Evolutionary conservation across 768 basidiomycete species (phyloP).

Genomic region (Lactifluus pinguis): DNA sequence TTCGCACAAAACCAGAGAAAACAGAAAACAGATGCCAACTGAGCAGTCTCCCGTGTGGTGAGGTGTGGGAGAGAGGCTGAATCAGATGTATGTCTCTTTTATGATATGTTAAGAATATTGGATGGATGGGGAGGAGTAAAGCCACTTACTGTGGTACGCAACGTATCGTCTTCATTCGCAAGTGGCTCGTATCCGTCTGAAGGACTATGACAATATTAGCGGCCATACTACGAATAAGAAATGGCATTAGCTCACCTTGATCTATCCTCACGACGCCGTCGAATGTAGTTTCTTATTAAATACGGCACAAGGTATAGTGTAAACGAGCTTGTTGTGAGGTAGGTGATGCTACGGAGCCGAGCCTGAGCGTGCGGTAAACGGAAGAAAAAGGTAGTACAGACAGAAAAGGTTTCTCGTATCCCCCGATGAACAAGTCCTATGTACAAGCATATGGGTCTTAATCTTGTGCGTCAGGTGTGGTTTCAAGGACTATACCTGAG

Average conservation of each 20-base stretch:
- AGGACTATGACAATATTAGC: slow-evolving; percentile 11
- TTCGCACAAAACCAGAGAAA: slow-evolving; percentile 93
- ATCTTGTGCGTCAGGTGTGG: background rate
- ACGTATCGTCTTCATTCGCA: slow-evolving; percentile 18
- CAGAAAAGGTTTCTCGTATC: slow-evolving; percentile 90
- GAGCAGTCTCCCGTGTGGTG: slow-evolving; percentile 60
- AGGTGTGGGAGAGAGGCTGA: slow-evolving; percentile 32
- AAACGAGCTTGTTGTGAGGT: slow-evolving; percentile 88
- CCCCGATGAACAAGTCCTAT: slow-evolving; percentile 44
- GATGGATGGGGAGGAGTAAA: background rate
- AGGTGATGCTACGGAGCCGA: slow-evolving; percentile 55
- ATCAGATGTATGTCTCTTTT: slow-evolving; percentile 5
- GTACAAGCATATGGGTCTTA: slow-evolving; percentile 4
- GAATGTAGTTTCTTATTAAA: slow-evolving; percentile 30
- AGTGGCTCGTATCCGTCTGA: slow-evolving; percentile 25
- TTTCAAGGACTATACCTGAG: slow-evolving; percentile 44
- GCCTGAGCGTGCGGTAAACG: background rate
- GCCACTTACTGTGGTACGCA: slow-evolving; percentile 12
- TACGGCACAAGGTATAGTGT: slow-evolving; percentile 69
- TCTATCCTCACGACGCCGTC: background rate
- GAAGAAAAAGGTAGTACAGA: slow-evolving; percentile 27
- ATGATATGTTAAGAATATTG: background rate
- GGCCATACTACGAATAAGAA: background rate
- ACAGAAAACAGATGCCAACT: slow-evolving; percentile 73
- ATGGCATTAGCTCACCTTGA: background rate